Evolutionary conservation across 2,329 filamentous ascomycete genomes (phyloP).

Genomic region (Cryphonectria japonica): DNA sequence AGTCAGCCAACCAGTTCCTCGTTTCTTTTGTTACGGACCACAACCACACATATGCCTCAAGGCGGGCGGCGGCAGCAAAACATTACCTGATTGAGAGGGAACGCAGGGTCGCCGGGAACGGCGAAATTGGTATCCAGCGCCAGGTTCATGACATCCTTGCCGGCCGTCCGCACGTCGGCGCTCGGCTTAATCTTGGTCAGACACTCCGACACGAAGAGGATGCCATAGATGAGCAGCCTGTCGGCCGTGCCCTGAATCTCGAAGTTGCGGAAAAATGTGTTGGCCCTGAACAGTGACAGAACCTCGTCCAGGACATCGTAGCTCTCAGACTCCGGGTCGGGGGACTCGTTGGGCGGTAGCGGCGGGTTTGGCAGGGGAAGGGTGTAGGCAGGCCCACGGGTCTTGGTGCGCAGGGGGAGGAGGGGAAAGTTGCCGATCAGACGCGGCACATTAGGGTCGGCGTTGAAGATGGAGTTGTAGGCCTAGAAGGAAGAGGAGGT

Average conservation of each 20-base stretch:
- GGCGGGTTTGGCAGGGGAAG: conserved; percentile 64
- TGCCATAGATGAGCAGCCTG: conserved; percentile 93
- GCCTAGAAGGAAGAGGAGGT: conserved; percentile 58
- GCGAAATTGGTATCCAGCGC: conserved; percentile 94
- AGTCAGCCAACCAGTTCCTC: background rate
- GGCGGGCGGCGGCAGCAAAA: conserved; percentile 16
- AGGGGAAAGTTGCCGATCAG: conserved; percentile 89
- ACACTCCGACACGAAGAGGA: conserved; percentile 91
- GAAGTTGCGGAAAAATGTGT: conserved; percentile 99
- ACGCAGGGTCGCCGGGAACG: conserved; percentile 89
- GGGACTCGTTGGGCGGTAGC: conserved; percentile 64
- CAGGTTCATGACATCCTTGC: conserved; percentile 82
- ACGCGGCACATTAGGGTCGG: conserved; percentile 67
- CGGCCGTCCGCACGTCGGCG: conserved; percentile 62
- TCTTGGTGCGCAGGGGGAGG: conserved; percentile 91
- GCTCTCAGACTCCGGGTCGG: conserved; percentile 84
- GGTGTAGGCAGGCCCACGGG: conserved; percentile 90
- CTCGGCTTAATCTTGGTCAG: conserved; percentile 82
- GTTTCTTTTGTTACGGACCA: background rate
- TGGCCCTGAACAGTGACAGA: conserved; percentile 89
- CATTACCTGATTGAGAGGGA: conserved; percentile 84
- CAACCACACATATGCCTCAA: background rate
- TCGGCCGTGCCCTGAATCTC: conserved; percentile 97
- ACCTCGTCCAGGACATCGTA: conserved; percentile 98
- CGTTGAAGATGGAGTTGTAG: conserved; percentile 97